phyloP scores from a whole-genome alignment of 495 filamentous ascomycete genomes.

The Neurospora africana region DNA sequence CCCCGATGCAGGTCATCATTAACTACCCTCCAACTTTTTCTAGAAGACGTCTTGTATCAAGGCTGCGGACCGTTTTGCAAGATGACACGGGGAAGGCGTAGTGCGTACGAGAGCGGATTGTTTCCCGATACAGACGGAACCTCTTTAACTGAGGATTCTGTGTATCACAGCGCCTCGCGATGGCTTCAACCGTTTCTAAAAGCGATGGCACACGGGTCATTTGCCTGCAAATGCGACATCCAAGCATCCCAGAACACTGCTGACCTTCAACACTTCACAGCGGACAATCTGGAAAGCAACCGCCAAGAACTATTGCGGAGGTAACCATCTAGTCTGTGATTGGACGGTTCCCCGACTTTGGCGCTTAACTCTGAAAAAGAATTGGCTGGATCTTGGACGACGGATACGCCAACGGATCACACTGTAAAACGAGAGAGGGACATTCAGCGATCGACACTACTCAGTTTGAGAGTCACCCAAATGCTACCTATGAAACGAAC shows the following conservation, averaged over 20 bases:
- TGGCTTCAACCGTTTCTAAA: not conserved
- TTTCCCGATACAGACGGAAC: not conserved
- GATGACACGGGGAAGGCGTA: not conserved
- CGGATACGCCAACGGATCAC: not conserved
- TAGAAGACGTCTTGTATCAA: not conserved
- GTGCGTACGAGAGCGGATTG: not conserved
- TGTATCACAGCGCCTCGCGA: not conserved
- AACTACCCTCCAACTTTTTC: not conserved
- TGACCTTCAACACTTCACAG: not conserved
- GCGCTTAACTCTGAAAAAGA: constrained; percentile 12
- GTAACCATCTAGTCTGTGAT: not conserved
- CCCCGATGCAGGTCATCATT: not conserved
- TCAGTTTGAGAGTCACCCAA: no score
- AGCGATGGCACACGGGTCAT: not conserved
- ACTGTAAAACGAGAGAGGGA: not conserved
- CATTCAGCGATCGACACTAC: not conserved
- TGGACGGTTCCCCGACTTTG: not conserved
- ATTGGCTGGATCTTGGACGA: constrained; percentile 7
- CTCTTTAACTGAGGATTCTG: not conserved
- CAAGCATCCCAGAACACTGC: not conserved
- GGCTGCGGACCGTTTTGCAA: not conserved
- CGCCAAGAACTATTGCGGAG: not conserved
- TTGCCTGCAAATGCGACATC: not conserved
- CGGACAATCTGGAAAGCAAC: not conserved
- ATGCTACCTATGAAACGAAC: no score